Evolutionary conservation across 2,329 filamentous ascomycete species (phyloP), one percentile per base, ranked within the genome.

Genomic region (Hypoxylon sp.): DNA sequence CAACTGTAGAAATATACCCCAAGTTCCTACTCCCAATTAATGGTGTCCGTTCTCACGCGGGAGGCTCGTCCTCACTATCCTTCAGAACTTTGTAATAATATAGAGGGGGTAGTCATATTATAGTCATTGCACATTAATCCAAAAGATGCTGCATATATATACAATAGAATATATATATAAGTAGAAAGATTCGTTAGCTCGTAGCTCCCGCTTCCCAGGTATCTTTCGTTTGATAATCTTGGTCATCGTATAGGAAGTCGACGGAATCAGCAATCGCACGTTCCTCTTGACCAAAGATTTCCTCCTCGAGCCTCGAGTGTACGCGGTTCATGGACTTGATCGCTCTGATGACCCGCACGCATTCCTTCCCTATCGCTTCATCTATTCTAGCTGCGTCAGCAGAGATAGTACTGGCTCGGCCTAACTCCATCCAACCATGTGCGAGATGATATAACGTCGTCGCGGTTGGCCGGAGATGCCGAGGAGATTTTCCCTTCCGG

Each of bases 341-440:
- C 16, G 67, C 67, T 13, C 65, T 59, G 17, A 64, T 38, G 9
- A 55, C 59, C 40, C 63, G 56, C 13, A 45, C 72, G 42, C 73
- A 79, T 4, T 67, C 64, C 7, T 60, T 61, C 27, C 74, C 67
- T 21, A 82, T 70, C 25, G 68, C 63, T 2, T 60, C 55, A 11
- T 77, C 62, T 55, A 73, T 67, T 9, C 63, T 66, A n/a, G 74
- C 73, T 5, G 78, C 71, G 2, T 75, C 71, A 2, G 59, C 61
- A 2, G 78, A 81, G 79, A 78, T 83, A 1, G 74, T 72, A 12
- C 73, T 71, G 62, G 75, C 67, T 57, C 72, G 71, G 47, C 78
- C 75, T 29, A 81, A 68, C 42, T 79, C 73, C 30, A 78, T 68
- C 68, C 79, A 82, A 44, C 78, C 74, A 44, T 73, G 73, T 56